Percentiles rank a stretch among this genome's conserved stretches.
phyloP scores from a whole-genome alignment of 306 rosid genomes.

The Fagus sylvatica region DNA sequence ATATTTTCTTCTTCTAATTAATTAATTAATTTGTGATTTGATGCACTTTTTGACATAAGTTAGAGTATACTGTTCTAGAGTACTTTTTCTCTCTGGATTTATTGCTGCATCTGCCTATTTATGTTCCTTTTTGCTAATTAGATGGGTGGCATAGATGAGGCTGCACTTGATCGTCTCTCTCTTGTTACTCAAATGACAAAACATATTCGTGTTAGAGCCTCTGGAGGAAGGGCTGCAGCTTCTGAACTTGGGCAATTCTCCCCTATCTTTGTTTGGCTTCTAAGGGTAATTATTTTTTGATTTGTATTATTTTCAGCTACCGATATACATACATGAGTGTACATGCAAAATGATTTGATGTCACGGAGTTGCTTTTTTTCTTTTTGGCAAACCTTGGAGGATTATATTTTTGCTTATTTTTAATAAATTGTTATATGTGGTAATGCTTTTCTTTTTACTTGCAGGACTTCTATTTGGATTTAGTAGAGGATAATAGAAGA shows the following conservation, averaged over 20 bases:
- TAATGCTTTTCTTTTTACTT: constrained; percentile 24
- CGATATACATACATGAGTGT: constrained; percentile 3
- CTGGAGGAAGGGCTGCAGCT: constrained; percentile 73
- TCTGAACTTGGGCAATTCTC: constrained; percentile 90
- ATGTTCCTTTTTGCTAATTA: constrained; percentile 27
- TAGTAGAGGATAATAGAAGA: constrained; percentile 75
- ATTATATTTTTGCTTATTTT: background rate
- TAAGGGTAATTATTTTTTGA: constrained; percentile 60
- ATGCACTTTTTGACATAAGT: background rate
- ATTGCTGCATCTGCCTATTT: constrained; percentile 21
- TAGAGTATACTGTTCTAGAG: background rate
- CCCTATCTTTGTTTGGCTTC: constrained; percentile 93
- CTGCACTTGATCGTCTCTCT: constrained; percentile 90
- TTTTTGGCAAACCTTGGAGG: background rate
- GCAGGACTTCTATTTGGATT: constrained; percentile 89
- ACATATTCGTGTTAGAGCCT: constrained; percentile 86
- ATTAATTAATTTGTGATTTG: constrained; percentile 14
- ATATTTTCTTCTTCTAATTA: background rate
- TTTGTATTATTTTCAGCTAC: background rate
- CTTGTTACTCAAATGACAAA: constrained; percentile 95
- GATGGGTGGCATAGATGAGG: constrained; percentile 98
- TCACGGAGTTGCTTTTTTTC: background rate
- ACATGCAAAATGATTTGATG: background rate
- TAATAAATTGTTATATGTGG: background rate
- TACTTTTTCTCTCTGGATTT: constrained; percentile 5